Evolutionary conservation across 2,329 filamentous ascomycete species (phyloP), one percentile per base, ranked within the genome.

Genomic region (Penicillium sp.): DNA sequence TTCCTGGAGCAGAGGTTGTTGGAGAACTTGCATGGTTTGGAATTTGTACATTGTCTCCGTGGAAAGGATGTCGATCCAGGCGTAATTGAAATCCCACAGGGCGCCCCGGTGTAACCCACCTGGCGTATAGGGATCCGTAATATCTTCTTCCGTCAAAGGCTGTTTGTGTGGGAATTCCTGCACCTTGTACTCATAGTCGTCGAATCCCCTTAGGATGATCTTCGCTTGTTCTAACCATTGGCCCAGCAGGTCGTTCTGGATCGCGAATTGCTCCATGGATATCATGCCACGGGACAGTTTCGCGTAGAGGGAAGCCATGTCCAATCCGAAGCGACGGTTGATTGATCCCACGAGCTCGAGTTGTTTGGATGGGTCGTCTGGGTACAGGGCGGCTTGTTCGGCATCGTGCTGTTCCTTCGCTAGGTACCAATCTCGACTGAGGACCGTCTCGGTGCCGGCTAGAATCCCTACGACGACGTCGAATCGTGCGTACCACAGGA

Each of bases 401-500:
- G 79, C 75, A 65, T 87, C 89, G 67, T 84, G 88, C 3, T 85
- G 78, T 41, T 87, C 79, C 51, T 84, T 82, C 7, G 80, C 77
- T 2, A 81, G 78, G 65, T 93, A 92, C 92, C 92, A 97, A 55
- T 91, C 86, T 44, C 86, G 83, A 6, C 87, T 81, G 13, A 97
- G 78, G 2, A 87, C 83, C 1, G 89, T 86, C 61, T 87, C 85
- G 61, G 88, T 88, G 1, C 89, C 89, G 22, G 89, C 89, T 80
- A 96, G 86, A 57, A 97, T 83, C 1, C 89, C 89, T 5, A 90
- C 86, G 53, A 92, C 89, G 9, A 92, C 81, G 70, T 97, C 94
- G 67, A 96, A 96, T 34, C 92, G 87, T 29, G 86, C 82, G 71
- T 96, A 97, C 94, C 94, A 97, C n/a, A 82, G 80, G 46, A 96